Conservation (phyloP, 192 early-diverging fungal species). For the Coemansia sp. region DNA sequence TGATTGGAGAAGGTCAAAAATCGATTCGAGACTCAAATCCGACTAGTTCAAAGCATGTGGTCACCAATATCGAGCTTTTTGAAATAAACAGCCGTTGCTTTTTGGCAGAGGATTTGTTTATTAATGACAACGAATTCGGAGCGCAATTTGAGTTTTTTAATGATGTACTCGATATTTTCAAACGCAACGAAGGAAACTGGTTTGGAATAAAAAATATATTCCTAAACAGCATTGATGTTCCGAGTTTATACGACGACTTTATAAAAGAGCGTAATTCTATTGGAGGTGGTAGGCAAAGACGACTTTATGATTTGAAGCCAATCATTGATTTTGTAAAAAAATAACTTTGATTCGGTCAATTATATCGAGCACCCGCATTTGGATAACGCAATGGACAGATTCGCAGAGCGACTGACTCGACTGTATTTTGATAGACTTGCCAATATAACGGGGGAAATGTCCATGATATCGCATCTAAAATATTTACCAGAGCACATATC, state of each 20-base stretch:
- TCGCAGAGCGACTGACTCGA: too few relatives aligned
- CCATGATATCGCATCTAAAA: neutral
- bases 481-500: neutral
- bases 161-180: neutral
- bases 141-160: neutral
- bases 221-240: neutral
- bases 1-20: neutral
- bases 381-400: neutral
- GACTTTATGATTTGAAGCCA: neutral
- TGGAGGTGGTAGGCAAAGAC: neutral
- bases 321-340: neutral
- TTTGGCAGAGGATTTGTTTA: neutral
- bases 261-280: too few relatives aligned
- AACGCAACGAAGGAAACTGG: neutral
- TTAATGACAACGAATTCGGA: neutral
- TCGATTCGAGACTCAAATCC: too few relatives aligned
- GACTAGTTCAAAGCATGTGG: neutral
- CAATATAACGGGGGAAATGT: neutral
- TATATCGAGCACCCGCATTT: neutral
- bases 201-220: neutral
- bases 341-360: too few relatives aligned
- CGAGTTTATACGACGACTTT: neutral
- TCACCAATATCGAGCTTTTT: neutral
- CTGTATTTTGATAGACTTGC: neutral
- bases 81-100: neutral